Percentiles rank a stretch among this genome's conserved stretches.
Evolutionary conservation across 768 basidiomycete genomes (phyloP).

Genomic region (Megacollybia marginata): DNA sequence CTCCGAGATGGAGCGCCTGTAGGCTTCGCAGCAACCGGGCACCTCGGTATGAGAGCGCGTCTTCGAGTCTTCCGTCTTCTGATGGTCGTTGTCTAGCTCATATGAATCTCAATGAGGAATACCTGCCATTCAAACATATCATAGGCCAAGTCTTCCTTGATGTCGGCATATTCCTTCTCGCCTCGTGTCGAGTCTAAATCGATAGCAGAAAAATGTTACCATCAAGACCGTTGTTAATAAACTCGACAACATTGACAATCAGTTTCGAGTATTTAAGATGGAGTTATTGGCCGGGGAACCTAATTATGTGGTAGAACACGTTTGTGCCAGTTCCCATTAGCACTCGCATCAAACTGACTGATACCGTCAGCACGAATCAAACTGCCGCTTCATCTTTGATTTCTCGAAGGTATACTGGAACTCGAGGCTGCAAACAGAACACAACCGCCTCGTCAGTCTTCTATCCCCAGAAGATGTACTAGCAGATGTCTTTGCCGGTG

Average conservation of each 20-base stretch:
- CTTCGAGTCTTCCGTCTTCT: not conserved
- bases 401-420: conserved; percentile 98
- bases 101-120: conserved; percentile 84
- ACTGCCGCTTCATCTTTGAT: conserved; percentile 87
- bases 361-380: conserved; percentile 61
- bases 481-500: conserved; percentile 94
- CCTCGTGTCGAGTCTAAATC: conserved; percentile 6
- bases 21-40: conserved; percentile 84
- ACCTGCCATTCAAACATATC: conserved; percentile 82
- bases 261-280: conserved; percentile 95
- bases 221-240: conserved; percentile 94
- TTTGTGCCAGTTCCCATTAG: conserved; percentile 27
- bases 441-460: conserved; percentile 70
- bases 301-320: conserved; percentile 82
- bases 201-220: conserved; percentile 70
- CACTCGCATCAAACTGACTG: conserved; percentile 1
- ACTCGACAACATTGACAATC: conserved; percentile 72
- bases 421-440: conserved; percentile 88
- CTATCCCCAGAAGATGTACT: conserved; percentile 76
- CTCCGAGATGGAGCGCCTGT: conserved; percentile 74
- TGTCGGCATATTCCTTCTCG: conserved; percentile 36
- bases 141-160: conserved; percentile 93
- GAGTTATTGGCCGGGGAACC: conserved; percentile 90
- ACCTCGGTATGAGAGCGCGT: conserved; percentile 60
- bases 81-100: conserved; percentile 50